Evolutionary conservation across 257 asterid species (phyloP), one percentile per base, ranked within the genome.

Genomic region (Forsythia suspensa): DNA sequence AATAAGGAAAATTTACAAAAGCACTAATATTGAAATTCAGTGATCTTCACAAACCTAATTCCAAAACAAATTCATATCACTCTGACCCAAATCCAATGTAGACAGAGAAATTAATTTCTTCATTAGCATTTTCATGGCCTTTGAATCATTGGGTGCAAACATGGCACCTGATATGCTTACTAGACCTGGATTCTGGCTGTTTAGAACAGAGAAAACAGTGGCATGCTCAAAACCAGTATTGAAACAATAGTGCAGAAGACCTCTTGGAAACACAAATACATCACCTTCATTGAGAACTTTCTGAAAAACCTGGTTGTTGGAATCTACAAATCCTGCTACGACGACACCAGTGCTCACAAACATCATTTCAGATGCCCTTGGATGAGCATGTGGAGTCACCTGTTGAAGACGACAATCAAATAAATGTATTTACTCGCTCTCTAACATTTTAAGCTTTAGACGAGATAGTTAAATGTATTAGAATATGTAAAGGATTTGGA

Each of bases 121-220:
- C 89, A 77, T 76, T 52, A 84, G 6, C 84, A 57, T 79, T 16
- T 46, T 63, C 82, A 41, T 69, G 18, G 80, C 83, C 61, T 77
- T 79, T 6, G 84, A 34, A 74, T 75, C 81, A 77, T 71, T 15
- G 13, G 66, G 41, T 44, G 57, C 79, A 82, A 84, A 87, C 84
- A 82, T 44, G 38, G 92, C 88, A 12, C 88, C 92, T 0, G 92
- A 9, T 13, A 91, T 71, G 48, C 89, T 82, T 40, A 81, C 86
- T 16, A 88, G 3, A 43, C 98, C 98, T 0, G 98, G 97, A 73
- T 90, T 90, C 89, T 93, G 97, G 84, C 97, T 90, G 63, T 87
- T 91, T 42, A 93, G 75, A 71, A 86, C 89, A 0, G 98, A 90
- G 77, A 80, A 87, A 24, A 87, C 34, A 0, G 87, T 85, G 0